phyloP scores from a whole-genome alignment of 352 stramenopile genomes.

The Elongisporangium anandrum region DNA sequence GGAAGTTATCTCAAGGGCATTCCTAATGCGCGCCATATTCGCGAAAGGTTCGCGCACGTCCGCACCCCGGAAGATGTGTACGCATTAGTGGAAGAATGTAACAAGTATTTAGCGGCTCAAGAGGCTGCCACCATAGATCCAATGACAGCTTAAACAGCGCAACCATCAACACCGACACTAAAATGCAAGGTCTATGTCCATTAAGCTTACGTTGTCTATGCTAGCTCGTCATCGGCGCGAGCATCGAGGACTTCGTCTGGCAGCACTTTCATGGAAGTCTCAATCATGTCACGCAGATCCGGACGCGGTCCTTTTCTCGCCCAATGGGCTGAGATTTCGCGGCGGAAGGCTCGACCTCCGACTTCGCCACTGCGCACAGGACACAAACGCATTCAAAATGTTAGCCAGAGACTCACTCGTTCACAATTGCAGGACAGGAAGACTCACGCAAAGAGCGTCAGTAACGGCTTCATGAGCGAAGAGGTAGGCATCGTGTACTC shows the following conservation, averaged over 20 bases:
- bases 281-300: constrained; percentile 69
- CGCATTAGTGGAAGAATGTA: constrained; percentile 44
- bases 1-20: constrained; percentile 69
- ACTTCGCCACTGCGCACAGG: constrained; percentile 46
- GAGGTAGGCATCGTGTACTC: constrained; percentile 80
- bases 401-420: not conserved
- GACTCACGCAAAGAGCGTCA: constrained; percentile 74
- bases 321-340: constrained; percentile 66
- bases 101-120: constrained; percentile 25
- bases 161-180: not conserved
- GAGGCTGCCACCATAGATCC: constrained; percentile 6
- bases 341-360: constrained; percentile 80
- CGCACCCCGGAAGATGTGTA: constrained; percentile 52
- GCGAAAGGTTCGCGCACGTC: constrained; percentile 46
- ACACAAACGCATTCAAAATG: not conserved
- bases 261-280: constrained; percentile 61
- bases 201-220: constrained; percentile 11
- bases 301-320: constrained; percentile 55
- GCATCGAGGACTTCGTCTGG: constrained; percentile 70
- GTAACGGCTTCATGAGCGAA: constrained; percentile 70
- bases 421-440: not conserved
- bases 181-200: constrained; percentile 1
- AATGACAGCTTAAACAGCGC: not conserved
- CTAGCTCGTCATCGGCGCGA: constrained; percentile 57
- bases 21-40: constrained; percentile 62